Evolutionary conservation across 768 basidiomycete species (phyloP).

Genomic region (Pleurotus citrinopileatus): DNA sequence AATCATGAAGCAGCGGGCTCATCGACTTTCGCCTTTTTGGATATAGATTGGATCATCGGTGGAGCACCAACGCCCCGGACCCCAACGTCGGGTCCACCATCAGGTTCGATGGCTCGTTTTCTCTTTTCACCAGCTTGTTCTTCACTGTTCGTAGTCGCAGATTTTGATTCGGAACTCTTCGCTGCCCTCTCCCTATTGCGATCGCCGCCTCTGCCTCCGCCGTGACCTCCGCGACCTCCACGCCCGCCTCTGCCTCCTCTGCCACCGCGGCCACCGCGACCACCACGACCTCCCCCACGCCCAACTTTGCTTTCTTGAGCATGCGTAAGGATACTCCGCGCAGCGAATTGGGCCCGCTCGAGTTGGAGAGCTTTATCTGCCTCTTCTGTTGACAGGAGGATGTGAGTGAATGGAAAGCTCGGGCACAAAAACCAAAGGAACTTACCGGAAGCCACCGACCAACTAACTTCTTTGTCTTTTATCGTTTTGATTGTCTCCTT

Average conservation of each 20-base stretch:
- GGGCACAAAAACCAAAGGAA: conserved; percentile 7
- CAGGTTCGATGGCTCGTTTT: conserved; percentile 74
- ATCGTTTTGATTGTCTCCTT: conserved; percentile 64
- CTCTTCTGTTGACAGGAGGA: conserved; percentile 44
- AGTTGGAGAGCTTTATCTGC: conserved; percentile 72
- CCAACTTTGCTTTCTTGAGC: conserved; percentile 13
- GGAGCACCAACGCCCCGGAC: conserved; percentile 63
- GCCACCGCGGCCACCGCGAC: conserved; percentile 42
- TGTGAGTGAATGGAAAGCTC: background rate
- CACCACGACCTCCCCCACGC: conserved; percentile 29
- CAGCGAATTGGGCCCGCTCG: conserved; percentile 70
- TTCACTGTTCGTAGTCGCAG: conserved; percentile 23
- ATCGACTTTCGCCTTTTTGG: conserved; percentile 44
- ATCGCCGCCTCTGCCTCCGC: conserved; percentile 44
- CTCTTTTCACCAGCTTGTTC: conserved; percentile 68
- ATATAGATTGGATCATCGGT: conserved; percentile 35
- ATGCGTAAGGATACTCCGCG: conserved; percentile 31
- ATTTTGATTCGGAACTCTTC: background rate
- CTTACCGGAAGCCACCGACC: conserved; percentile 63
- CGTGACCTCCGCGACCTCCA: conserved; percentile 38
- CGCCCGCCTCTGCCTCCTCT: conserved; percentile 29
- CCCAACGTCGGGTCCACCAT: conserved; percentile 71
- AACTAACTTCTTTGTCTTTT: conserved; percentile 61
- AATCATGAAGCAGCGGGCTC: conserved; percentile 22
- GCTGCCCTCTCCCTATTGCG: conserved; percentile 32